These are phyloP conservation scores for Yamadazyma mexicana DNA, from an alignment of 1,139 yeast species.

Conservation along the genomic window DNA sequence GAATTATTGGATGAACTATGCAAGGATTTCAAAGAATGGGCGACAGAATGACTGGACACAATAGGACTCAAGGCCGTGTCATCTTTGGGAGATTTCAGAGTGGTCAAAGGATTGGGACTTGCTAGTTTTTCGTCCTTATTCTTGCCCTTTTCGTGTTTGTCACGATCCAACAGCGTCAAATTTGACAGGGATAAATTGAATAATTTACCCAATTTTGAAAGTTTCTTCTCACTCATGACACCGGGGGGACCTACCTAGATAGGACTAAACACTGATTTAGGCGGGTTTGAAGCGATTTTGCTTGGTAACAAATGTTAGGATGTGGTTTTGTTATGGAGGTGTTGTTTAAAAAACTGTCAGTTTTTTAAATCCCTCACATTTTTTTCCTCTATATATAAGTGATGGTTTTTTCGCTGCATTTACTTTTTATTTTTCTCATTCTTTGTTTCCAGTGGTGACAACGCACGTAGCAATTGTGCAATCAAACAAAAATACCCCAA, in stretches of 20 bases:
- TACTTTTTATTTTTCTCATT: no score
- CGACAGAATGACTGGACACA: not conserved
- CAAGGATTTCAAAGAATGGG: not conserved
- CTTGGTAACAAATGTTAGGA: no score
- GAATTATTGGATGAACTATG: not conserved
- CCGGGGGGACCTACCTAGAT: not conserved
- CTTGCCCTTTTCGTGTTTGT: not conserved
- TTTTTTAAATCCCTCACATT: no score
- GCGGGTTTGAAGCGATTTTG: not conserved
- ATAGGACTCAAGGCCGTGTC: not conserved
- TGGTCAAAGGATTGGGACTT: not conserved
- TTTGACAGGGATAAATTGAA: conserved; percentile 17
- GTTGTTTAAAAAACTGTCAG: no score
- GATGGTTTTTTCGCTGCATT: no score
- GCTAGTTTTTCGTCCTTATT: not conserved
- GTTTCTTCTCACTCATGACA: conserved; percentile 14
- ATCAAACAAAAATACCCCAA: no score
- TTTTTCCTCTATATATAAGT: no score
- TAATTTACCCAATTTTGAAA: conserved; percentile 15
- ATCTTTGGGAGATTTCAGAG: not conserved
- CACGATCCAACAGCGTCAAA: conserved; percentile 5
- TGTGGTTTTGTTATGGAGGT: no score
- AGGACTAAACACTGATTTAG: not conserved
- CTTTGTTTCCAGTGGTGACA: no score
- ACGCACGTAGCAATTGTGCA: no score